Conservation (phyloP, 495 filamentous ascomycete species). For the Lepraria neglecta region DNA sequence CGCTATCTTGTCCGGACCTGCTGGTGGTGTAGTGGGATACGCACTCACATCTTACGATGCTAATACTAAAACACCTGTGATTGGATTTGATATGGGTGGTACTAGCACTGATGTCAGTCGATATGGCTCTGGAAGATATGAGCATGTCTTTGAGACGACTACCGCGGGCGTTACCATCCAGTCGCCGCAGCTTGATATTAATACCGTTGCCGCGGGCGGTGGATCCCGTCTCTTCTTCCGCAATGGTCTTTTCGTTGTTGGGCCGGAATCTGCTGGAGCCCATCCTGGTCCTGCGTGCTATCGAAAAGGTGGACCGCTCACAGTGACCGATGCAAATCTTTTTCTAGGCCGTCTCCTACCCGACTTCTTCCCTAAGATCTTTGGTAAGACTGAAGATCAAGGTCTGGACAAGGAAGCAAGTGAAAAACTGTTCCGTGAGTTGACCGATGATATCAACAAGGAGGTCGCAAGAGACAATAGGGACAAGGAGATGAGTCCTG, state of each 20-base stretch:
- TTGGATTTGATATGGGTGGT: constrained; percentile 96
- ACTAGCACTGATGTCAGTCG: constrained; percentile 93
- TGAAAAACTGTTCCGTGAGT: constrained; percentile 65
- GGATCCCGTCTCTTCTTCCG: constrained; percentile 84
- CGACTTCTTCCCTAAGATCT: constrained; percentile 96
- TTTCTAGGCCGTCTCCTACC: constrained; percentile 82
- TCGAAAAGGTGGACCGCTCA: constrained; percentile 84
- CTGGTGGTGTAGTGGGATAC: constrained; percentile 80
- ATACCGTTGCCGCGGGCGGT: constrained; percentile 92
- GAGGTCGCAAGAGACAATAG: constrained; percentile 43
- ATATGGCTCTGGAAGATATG: constrained; percentile 82
- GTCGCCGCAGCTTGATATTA: constrained; percentile 93
- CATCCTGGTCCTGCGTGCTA: constrained; percentile 95
- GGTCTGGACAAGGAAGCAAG: constrained; percentile 75
- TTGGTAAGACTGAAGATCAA: constrained; percentile 86
- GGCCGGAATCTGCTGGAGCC: constrained; percentile 86
- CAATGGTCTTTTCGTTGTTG: constrained; percentile 94
- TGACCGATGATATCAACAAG: constrained; percentile 72
- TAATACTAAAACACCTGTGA: constrained; percentile 78
- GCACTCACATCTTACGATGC: constrained; percentile 89
- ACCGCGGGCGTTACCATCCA: constrained; percentile 95
- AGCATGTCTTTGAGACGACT: constrained; percentile 96
- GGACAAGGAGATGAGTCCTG: constrained; percentile 68
- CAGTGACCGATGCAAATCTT: constrained; percentile 91
- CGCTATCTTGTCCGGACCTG: constrained; percentile 55